phyloP scores from a whole-genome alignment of 2,329 filamentous ascomycete genomes.

The Ophiocordyceps robertsii region DNA sequence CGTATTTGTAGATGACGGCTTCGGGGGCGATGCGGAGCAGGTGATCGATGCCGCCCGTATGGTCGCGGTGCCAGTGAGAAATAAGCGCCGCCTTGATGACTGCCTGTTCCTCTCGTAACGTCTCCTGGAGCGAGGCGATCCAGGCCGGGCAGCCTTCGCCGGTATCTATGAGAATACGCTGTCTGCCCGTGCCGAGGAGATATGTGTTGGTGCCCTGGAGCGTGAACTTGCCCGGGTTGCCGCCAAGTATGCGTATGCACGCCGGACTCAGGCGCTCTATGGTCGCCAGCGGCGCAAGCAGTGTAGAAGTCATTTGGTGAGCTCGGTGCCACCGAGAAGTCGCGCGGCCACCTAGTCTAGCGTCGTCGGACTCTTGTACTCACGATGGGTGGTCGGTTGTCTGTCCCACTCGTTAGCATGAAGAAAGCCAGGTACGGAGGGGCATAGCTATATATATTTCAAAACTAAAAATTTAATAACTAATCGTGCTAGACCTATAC shows the following conservation, averaged over 20 bases:
- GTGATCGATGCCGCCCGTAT: constrained; percentile 62
- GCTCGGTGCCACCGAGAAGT: too few species aligned
- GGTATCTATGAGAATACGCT: constrained; percentile 77
- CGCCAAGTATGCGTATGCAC: constrained; percentile 74
- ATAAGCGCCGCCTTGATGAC: constrained; percentile 58
- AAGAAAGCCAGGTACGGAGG: too few species aligned
- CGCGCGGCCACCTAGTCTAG: too few species aligned
- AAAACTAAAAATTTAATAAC: too few species aligned
- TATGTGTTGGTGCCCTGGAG: constrained; percentile 88
- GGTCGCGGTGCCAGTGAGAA: constrained; percentile 89
- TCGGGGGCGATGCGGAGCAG: constrained; percentile 50
- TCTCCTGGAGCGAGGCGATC: constrained; percentile 49
- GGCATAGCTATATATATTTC: too few species aligned
- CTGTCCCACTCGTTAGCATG: too few species aligned
- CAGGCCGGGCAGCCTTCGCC: constrained; percentile 70
- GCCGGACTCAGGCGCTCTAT: constrained; percentile 65
- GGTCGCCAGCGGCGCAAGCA: constrained; percentile 50
- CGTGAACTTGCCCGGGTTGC: constrained; percentile 76
- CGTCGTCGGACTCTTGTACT: too few species aligned
- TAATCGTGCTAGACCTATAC: too few species aligned
- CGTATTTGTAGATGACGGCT: constrained; percentile 52
- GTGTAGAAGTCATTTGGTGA: background rate
- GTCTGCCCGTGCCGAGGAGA: constrained; percentile 61
- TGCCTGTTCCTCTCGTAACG: constrained; percentile 55
- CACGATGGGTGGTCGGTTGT: too few species aligned